Evolutionary conservation across 139 green algal species (phyloP).

Genomic region (Gonium pectorale): DNA sequence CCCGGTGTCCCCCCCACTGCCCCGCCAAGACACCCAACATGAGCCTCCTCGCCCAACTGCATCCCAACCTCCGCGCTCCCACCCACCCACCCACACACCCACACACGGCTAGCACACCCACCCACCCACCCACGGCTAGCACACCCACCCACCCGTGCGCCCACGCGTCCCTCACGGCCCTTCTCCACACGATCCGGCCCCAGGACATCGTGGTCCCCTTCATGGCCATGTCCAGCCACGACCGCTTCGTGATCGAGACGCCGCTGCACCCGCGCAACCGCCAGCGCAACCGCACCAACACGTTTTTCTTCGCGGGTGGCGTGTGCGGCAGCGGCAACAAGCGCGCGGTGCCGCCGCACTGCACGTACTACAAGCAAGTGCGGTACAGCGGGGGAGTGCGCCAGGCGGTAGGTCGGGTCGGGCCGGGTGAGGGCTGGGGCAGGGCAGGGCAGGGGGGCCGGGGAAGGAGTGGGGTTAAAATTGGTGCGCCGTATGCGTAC

Average conservation of each 20-base stretch:
- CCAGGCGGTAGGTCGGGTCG: constrained; percentile 40
- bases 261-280: constrained; percentile 54
- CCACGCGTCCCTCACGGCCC: background rate
- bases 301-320: constrained; percentile 59
- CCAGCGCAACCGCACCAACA: constrained; percentile 47
- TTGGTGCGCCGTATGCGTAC: no score
- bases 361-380: constrained; percentile 63
- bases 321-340: constrained; percentile 54
- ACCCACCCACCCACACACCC: no score
- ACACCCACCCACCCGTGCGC: background rate
- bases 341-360: constrained; percentile 53
- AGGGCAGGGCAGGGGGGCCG: background rate
- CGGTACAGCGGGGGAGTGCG: constrained; percentile 60
- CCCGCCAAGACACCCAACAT: no score
- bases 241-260: constrained; percentile 63
- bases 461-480: no score
- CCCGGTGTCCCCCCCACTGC: no score
- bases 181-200: background rate
- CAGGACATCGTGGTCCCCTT: constrained; percentile 65
- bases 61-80: no score
- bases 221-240: constrained; percentile 66
- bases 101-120: no score
- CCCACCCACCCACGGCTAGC: no score
- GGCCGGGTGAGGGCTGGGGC: background rate
- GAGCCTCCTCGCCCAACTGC: no score